Evolutionary conservation across 257 asterid genomes (phyloP), one percentile per base, ranked within the genome.

Genomic region (Solanum chiquidenum): DNA sequence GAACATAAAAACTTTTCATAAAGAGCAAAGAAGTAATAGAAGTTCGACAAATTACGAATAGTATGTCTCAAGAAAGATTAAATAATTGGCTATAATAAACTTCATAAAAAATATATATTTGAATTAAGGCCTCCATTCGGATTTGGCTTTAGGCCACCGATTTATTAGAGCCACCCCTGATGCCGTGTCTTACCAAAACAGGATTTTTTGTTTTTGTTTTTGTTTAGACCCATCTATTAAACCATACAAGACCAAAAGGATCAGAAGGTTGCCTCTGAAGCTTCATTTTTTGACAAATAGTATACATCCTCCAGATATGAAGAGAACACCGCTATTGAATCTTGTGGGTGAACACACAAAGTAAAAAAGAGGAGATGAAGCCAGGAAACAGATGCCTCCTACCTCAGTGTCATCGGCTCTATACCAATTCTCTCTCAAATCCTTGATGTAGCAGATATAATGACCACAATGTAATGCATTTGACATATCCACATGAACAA

Each of bases 381-480:
- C 82, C 42, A 69, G 33, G n/a, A 73, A 73, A 73, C 44, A 66
- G 42, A 83, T 34, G 83, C 49, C 60, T 18, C 29, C 76, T 92
- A 97, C 99, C 99, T 95, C 93, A 84, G 94, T 89, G 88, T 97
- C 99, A 89, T 97, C 98, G 86, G 95, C 88, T 90, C 98, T 91
- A 88, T 95, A 94, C 99, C 99, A 97, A 74, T 87, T 93, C 79
- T 98, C 99, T 62, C 88, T 83, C 86, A 95, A 93, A 88, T 95
- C 98, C 91, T 95, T 95, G 82, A 94, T 86, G 88, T 93, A 97
- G 94, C 99, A 97, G 88, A 97, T 95, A 91, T 97, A 97, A 90
- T 97, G 99, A 71, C 99, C 99, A 88, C 94, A 95, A 88, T 88
- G 94, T 21, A 98, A 95, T 73, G 99, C 99, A 90, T 95, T 97